Evolutionary conservation across 2,329 filamentous ascomycete genomes (phyloP), one percentile per base, ranked within the genome.

Genomic region (Ophiostoma pallidulum): DNA sequence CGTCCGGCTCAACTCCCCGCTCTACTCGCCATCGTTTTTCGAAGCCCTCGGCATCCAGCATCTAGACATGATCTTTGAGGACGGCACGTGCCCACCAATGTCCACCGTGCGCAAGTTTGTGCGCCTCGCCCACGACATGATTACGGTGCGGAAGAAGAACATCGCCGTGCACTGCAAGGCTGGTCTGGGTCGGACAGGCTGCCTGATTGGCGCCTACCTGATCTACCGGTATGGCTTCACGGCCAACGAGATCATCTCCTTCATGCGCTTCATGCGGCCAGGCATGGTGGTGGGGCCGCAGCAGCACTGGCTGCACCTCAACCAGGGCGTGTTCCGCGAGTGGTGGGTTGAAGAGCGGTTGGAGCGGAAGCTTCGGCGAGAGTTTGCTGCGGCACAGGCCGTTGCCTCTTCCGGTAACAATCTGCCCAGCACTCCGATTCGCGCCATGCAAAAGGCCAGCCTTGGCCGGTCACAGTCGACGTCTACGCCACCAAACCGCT

Each of bases 141-240:
- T 98, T 60, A 90, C 83, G 1, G 75, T 90, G 43, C 86, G 85
- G 69, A 88, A 90, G 67, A 90, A 89, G 74, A 86, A 84, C 39
- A 96, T 98, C 55, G 92, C 92, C 4, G 92, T 98, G 7, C 92
- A 98, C 69, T 98, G 92, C 78, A 98, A 98, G 70, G 92, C 92
- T 59, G 92, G 92, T 41, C 80, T 98, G 18, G 92, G 92, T 24
- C 83, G 92, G 41, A 98, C 92, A 1, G 92, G 92, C 13, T 98
- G 92, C 64, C 72, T 98, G 54, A 98, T 98, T 60, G 92, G 92
- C 50, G 92, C 92, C 28, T 98, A 98, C 62, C 75, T 98, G 52
- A 97, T 98, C 62, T 98, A 98, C 72, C 81, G 90, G 56, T 85
- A 97, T 65, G 92, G 88, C 49, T 98, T 97, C 66, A 97, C 91